A percentile compares a stretch with the other conserved stretches of the same genome.
phyloP scores from a whole-genome alignment of 2,329 filamentous ascomycete species.

The Ophiostoma populinum region DNA sequence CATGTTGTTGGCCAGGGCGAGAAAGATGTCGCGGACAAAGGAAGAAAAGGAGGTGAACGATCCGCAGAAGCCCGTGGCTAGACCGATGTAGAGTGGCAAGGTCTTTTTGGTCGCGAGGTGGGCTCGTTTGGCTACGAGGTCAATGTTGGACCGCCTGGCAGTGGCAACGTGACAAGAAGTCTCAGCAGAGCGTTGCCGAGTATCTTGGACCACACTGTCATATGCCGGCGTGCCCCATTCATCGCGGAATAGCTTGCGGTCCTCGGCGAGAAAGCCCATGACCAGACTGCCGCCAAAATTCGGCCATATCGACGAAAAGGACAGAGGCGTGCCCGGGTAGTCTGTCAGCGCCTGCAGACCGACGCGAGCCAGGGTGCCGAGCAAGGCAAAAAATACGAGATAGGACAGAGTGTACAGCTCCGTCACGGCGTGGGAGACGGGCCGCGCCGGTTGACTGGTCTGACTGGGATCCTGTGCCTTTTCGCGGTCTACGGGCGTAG shows the following conservation, averaged over 20 bases:
- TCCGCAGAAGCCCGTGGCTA: slow-evolving; percentile 56
- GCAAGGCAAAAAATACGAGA: slow-evolving; percentile 67
- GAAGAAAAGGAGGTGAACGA: slow-evolving; percentile 55
- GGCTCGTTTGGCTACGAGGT: slow-evolving; percentile 28
- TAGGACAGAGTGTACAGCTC: slow-evolving; percentile 61
- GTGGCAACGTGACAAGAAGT: too few relatives aligned
- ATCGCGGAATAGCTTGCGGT: slow-evolving; percentile 15
- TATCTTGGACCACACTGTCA: slow-evolving; percentile 14
- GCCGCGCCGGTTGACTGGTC: neutral
- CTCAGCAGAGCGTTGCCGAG: slow-evolving; percentile 15
- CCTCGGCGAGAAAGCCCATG: slow-evolving; percentile 58
- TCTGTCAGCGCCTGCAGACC: slow-evolving; percentile 64
- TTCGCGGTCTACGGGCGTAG: neutral
- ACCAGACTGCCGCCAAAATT: slow-evolving; percentile 69
- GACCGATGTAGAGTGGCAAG: slow-evolving; percentile 58
- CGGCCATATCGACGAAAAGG: slow-evolving; percentile 66
- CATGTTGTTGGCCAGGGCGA: slow-evolving; percentile 60
- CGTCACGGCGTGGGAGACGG: slow-evolving; percentile 33
- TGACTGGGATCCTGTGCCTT: neutral
- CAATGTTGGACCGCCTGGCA: too few relatives aligned
- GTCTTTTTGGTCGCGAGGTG: slow-evolving; percentile 60
- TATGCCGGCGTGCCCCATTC: slow-evolving; percentile 36
- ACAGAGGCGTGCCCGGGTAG: slow-evolving; percentile 60
- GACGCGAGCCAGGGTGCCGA: slow-evolving; percentile 69
- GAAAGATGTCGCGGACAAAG: slow-evolving; percentile 48